Conservation (phyloP, 495 filamentous ascomycete genomes). For the Eremomyces bilateralis region DNA sequence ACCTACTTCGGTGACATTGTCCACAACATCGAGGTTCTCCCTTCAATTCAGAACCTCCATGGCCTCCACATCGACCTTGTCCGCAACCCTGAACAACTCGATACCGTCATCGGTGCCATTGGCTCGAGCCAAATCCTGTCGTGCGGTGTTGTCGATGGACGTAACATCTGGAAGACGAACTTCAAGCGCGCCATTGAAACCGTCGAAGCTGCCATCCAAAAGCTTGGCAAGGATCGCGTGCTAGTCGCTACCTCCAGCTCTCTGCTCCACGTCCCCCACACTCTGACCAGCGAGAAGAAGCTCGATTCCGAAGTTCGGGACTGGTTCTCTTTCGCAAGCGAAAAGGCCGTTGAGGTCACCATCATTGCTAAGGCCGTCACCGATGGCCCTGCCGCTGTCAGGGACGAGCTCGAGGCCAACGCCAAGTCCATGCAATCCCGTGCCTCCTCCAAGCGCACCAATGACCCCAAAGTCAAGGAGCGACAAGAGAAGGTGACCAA, state of each 20-base stretch:
- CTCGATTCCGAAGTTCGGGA: conserved; percentile 76
- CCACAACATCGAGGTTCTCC: conserved; percentile 85
- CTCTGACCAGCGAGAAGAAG: conserved; percentile 91
- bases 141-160: conserved; percentile 85
- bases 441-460: conserved; percentile 78
- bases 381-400: conserved; percentile 67
- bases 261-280: conserved; percentile 94
- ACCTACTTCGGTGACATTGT: conserved; percentile 99
- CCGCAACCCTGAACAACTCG: conserved; percentile 90
- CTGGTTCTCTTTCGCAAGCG: conserved; percentile 95
- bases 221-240: conserved; percentile 87
- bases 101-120: conserved; percentile 50
- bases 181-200: conserved; percentile 74
- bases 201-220: conserved; percentile 72
- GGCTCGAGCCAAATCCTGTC: conserved; percentile 77
- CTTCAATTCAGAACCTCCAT: conserved; percentile 42
- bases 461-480: conserved; percentile 89
- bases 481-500: conserved; percentile 69
- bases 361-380: conserved; percentile 93
- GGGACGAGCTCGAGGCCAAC: conserved; percentile 77
- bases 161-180: conserved; percentile 99
- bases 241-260: conserved; percentile 92
- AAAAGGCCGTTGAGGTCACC: conserved; percentile 83
- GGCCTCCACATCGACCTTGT: conserved; percentile 88
- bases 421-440: conserved; percentile 75